Percentiles rank a stretch among this genome's conserved stretches.
Evolutionary conservation across 129 eudicot genomes (phyloP).

Genomic region (Artemisia annua): DNA sequence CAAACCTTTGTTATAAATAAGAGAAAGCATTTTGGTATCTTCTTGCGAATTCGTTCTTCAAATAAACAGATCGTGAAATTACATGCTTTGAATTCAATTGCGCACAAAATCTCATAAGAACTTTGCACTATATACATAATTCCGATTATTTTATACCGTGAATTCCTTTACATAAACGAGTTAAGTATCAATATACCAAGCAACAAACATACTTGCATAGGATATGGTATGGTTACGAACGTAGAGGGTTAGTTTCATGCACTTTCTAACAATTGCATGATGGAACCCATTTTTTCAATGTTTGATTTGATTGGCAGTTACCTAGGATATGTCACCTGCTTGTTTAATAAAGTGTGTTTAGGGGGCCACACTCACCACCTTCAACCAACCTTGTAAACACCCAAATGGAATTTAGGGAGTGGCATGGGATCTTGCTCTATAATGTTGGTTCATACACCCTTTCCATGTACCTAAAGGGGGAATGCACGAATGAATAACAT

Average conservation of each 20-base stretch:
- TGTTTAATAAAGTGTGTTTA: constrained; percentile 7
- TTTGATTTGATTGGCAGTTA: constrained; percentile 9
- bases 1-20: too few species aligned
- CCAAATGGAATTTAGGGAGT: constrained; percentile 16
- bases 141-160: too few species aligned
- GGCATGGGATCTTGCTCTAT: constrained; percentile 20
- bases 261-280: neutral
- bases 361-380: constrained; percentile 20
- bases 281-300: neutral
- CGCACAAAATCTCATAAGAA: too few species aligned
- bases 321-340: constrained; percentile 14
- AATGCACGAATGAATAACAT: neutral
- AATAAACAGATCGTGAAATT: too few species aligned
- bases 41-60: too few species aligned
- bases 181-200: neutral
- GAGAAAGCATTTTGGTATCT: too few species aligned
- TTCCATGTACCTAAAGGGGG: constrained; percentile 16
- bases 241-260: constrained; percentile 8
- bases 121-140: too few species aligned
- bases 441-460: constrained; percentile 16
- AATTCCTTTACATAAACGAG: too few species aligned
- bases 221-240: neutral
- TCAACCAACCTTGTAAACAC: constrained; percentile 3
- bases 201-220: neutral
- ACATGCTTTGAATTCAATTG: too few species aligned